Base-by-base conservation (phyloP, 495 filamentous ascomycete species). In the Penicilliopsis zonata region DNA sequence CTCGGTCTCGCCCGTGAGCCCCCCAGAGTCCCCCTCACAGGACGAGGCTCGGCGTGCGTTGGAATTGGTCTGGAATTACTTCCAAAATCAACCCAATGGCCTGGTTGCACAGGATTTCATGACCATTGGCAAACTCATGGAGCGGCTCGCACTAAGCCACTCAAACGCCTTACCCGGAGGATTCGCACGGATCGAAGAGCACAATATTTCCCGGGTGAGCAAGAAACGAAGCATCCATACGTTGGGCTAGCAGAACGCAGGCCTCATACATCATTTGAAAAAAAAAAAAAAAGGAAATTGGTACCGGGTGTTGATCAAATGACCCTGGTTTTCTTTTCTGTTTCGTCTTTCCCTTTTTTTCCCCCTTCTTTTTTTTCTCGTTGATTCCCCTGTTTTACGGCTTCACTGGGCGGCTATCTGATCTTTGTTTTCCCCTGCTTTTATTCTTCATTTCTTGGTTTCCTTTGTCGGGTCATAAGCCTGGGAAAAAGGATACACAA, bases 31-130 rank as follows among this genome's bases (percentile, higher is more conserved):
- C 0, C 86, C 87, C 0, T 87, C 82, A 1, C 84, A 86, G 48
- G 90, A 95, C 39, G 88, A 98, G 49, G 90, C 90, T 1, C 68
- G 78, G 17, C 70, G 72, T 21, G 92, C 90, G 2, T 68, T 94
- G 13, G 86, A 95, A 46, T 70, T 88, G 9, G 69, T 96, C 1
- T 72, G 93, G 57, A 80, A 66, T 33, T 96, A 86, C 52, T 82
- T 95, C 55, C 69, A 82, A 41, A 72, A 78, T 28, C 76, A 85
- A 43, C 74, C 80, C 1, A 50, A 70, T 1, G 74, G 70, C 1
- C 71, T 77, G 0, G 70, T 78, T 13, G 78, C 84, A 18, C 76
- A 86, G 49, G 90, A 96, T 39, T 92, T 81, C 52, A 41, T 86
- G 31, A 75, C 76, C 19, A 80, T 98, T 31, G 71, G 82, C 5